A percentile compares a stretch with the other conserved stretches of the same genome.
These are phyloP conservation scores for Excoecaria agallocha DNA, from an alignment of 345 rosid species.

Conservation along the genomic window DNA sequence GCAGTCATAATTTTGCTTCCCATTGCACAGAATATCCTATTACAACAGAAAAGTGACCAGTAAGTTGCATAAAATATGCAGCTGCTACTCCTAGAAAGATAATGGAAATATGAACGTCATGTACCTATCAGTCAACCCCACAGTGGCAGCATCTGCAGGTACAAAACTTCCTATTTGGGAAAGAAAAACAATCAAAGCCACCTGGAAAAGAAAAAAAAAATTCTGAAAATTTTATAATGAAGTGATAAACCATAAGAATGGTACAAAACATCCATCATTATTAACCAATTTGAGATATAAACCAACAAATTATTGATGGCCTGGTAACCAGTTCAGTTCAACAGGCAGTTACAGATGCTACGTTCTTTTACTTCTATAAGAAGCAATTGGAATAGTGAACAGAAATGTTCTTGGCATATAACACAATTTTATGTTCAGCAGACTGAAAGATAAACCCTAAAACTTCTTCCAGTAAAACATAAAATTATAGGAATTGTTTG, in stretches of 20 bases:
- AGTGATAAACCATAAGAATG: conserved; percentile 10
- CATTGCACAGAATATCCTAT: conserved; percentile 92
- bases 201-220: conserved; percentile 44
- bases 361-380: background rate
- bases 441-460: background rate
- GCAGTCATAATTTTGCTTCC: conserved; percentile 92
- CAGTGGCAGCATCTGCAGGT: conserved; percentile 91
- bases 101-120: conserved; percentile 15
- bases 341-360: background rate
- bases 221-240: background rate
- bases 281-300: background rate
- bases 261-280: background rate
- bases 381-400: background rate
- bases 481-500: background rate
- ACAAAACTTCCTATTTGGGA: conserved; percentile 98
- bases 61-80: conserved; percentile 3
- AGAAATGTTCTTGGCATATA: background rate
- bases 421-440: background rate
- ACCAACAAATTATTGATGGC: background rate
- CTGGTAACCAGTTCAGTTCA: background rate
- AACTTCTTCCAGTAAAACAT: background rate
- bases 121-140: conserved; percentile 95
- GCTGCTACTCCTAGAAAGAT: conserved; percentile 18
- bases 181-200: conserved; percentile 91
- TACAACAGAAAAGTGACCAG: conserved; percentile 17